These are phyloP conservation scores for Orychophragmus violaceus DNA, from an alignment of 345 rosid species.

Conservation along the genomic window DNA sequence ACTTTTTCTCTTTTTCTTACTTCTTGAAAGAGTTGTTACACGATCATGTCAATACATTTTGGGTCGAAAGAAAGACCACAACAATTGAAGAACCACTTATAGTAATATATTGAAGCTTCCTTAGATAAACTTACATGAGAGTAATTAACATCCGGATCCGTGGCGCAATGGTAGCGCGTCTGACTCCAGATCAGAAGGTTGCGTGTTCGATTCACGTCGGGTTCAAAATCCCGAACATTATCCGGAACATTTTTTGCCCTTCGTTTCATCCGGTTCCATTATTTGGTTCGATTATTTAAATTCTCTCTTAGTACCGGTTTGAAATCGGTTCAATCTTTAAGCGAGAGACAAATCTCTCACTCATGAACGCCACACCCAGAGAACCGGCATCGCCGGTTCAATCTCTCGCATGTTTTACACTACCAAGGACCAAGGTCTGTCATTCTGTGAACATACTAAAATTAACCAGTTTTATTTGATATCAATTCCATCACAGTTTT, in stretches of 20 bases:
- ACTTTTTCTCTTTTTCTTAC: background rate
- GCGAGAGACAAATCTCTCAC: background rate
- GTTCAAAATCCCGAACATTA: slow-evolving; percentile 41
- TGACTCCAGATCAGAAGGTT: slow-evolving; percentile 99
- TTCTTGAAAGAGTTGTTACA: slow-evolving; percentile 4
- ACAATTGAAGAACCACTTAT: background rate
- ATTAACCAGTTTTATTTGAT: background rate
- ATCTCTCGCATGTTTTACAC: background rate
- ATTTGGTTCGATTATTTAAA: background rate
- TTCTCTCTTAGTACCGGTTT: background rate
- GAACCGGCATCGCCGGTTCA: background rate
- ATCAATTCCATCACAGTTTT: background rate
- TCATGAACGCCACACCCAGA: background rate
- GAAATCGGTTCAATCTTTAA: background rate
- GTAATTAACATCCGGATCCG: slow-evolving; percentile 65
- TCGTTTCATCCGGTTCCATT: background rate
- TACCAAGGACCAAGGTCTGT: no score
- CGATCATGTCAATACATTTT: background rate
- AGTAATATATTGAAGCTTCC: background rate
- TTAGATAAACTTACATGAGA: accelerated
- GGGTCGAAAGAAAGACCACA: background rate
- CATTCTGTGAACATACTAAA: background rate
- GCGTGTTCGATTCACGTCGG: slow-evolving; percentile 94
- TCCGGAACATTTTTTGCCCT: background rate
- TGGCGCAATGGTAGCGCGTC: slow-evolving; percentile 98